phyloP scores from a whole-genome alignment of 495 filamentous ascomycete genomes.

The Cercophora sp. region DNA sequence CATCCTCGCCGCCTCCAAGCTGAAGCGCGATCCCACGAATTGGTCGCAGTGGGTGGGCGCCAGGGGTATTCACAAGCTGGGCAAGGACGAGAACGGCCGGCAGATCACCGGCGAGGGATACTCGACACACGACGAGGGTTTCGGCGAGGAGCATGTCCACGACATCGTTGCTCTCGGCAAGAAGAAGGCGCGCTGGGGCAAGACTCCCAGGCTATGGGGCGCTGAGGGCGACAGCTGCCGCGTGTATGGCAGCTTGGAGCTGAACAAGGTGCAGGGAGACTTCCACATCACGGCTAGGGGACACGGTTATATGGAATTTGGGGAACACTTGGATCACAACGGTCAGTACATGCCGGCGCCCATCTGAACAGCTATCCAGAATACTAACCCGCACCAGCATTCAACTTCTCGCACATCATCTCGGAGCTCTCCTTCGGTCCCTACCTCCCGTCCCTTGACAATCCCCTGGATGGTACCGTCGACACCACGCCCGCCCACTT shows the following conservation, averaged over 20 bases:
- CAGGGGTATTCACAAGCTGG: slow-evolving; percentile 64
- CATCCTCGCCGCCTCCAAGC: slow-evolving; percentile 73
- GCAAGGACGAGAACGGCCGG: slow-evolving; percentile 44
- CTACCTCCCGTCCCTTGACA: slow-evolving; percentile 87
- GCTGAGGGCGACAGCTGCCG: slow-evolving; percentile 63
- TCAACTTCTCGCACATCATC: slow-evolving; percentile 98
- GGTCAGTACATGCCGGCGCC: slow-evolving; percentile 44
- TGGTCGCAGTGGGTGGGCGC: slow-evolving; percentile 79
- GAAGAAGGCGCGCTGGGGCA: slow-evolving; percentile 58
- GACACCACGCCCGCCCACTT: slow-evolving; percentile 70
- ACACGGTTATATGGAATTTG: slow-evolving; percentile 82
- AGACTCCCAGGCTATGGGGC: slow-evolving; percentile 65
- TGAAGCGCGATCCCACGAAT: slow-evolving; percentile 70
- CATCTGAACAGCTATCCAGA: not conserved
- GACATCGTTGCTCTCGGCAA: slow-evolving; percentile 63
- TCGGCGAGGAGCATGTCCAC: slow-evolving; percentile 68
- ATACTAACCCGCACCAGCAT: slow-evolving; percentile 48
- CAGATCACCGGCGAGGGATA: slow-evolving; percentile 53
- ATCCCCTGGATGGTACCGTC: slow-evolving; percentile 90
- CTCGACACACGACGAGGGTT: slow-evolving; percentile 52
- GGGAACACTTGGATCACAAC: slow-evolving; percentile 77
- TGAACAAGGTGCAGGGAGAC: slow-evolving; percentile 96
- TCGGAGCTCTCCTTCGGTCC: slow-evolving; percentile 95
- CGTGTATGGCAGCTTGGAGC: slow-evolving; percentile 82
- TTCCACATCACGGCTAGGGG: slow-evolving; percentile 97